These are phyloP conservation scores for Cryptococcus sp. DNA, from an alignment of 1,284 basidiomycete species.

Conservation along the genomic window DNA sequence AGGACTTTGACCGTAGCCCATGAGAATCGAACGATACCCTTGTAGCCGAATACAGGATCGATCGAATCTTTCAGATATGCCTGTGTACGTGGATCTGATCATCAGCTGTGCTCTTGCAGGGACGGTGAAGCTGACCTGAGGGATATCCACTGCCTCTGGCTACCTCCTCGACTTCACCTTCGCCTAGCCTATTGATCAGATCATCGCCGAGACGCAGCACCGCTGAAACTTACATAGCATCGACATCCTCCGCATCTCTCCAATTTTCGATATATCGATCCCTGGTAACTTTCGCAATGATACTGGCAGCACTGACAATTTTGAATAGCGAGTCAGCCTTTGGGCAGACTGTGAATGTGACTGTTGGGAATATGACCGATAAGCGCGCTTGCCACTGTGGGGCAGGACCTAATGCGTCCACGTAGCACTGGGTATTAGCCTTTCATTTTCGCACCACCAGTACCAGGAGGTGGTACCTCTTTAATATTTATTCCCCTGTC, in stretches of 20 bases:
- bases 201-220: not conserved
- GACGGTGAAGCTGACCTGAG: constrained; percentile 56
- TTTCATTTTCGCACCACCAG: too few relatives aligned
- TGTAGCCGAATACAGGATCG: constrained; percentile 89
- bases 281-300: constrained; percentile 90
- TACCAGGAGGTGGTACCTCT: constrained; percentile 54
- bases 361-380: constrained; percentile 70
- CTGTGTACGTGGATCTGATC: constrained; percentile 82
- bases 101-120: not conserved
- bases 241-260: constrained; percentile 52
- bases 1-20: constrained; percentile 90
- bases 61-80: constrained; percentile 73
- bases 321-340: constrained; percentile 96
- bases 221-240: not conserved
- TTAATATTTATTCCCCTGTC: constrained; percentile 75
- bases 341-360: constrained; percentile 80
- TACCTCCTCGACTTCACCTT: constrained; percentile 13
- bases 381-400: constrained; percentile 78
- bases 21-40: constrained; percentile 85
- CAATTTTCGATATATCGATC: constrained; percentile 86
- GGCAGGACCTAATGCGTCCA: constrained; percentile 89
- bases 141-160: constrained; percentile 77
- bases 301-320: constrained; percentile 93
- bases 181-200: constrained; percentile 4
- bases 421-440: constrained; percentile 64